These are phyloP conservation scores for Plantago elongata DNA, from an alignment of 257 asterid species.

Conservation along the genomic window DNA sequence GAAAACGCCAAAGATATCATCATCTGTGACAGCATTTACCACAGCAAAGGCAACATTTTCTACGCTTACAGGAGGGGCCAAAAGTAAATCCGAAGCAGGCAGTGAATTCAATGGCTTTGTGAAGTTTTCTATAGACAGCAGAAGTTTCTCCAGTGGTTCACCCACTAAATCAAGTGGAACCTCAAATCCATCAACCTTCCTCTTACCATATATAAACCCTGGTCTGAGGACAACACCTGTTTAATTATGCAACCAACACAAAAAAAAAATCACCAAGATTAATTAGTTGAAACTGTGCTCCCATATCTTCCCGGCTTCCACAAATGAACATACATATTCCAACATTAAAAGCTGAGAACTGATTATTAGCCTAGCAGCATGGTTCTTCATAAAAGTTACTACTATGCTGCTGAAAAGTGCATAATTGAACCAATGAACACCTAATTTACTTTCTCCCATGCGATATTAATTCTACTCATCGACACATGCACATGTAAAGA, in stretches of 20 bases:
- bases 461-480: too few relatives aligned
- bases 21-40: slow-evolving; percentile 64
- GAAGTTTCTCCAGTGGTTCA: slow-evolving; percentile 68
- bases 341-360: neutral
- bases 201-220: slow-evolving; percentile 83
- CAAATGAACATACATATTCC: too few relatives aligned
- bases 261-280: slow-evolving; percentile 12
- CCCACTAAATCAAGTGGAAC: slow-evolving; percentile 87
- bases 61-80: slow-evolving; percentile 91
- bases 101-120: slow-evolving; percentile 74
- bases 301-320: too few relatives aligned
- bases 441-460: too few relatives aligned
- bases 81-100: slow-evolving; percentile 82
- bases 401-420: too few relatives aligned
- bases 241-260: slow-evolving; percentile 3
- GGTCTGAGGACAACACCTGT: slow-evolving; percentile 93
- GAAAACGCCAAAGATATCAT: slow-evolving; percentile 79
- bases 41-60: slow-evolving; percentile 84
- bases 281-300: neutral
- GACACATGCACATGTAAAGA: too few relatives aligned
- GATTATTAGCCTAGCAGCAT: neutral
- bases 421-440: too few relatives aligned
- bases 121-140: slow-evolving; percentile 53
- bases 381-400: too few relatives aligned
- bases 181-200: slow-evolving; percentile 78